Percentiles rank a stretch among this genome's conserved stretches.
phyloP scores from a whole-genome alignment of 805 yeast genomes.

The Saturnispora zaruensis region DNA sequence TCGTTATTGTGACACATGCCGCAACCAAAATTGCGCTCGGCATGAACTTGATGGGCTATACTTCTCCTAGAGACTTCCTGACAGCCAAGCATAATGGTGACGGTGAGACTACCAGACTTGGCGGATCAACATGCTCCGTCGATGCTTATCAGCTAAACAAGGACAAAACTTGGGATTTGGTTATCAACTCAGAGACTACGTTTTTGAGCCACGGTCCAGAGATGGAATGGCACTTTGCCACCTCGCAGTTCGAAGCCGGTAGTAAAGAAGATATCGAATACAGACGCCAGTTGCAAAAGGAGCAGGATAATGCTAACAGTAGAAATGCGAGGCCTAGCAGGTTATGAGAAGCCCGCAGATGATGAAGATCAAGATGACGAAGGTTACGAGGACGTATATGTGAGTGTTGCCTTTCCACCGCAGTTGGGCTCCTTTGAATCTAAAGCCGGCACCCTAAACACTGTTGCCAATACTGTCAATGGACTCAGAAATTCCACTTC shows the following conservation, averaged over 20 bases:
- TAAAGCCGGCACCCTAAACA: slow-evolving; percentile 17
- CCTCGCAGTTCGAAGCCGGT: slow-evolving; percentile 70
- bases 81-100: slow-evolving; percentile 37
- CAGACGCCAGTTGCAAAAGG: slow-evolving; percentile 29
- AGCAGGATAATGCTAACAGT: slow-evolving; percentile 14
- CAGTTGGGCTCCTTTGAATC: slow-evolving; percentile 22
- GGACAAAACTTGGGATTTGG: slow-evolving; percentile 45
- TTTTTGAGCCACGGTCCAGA: slow-evolving; percentile 76
- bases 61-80: slow-evolving; percentile 42
- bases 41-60: slow-evolving; percentile 53
- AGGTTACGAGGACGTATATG: slow-evolving; percentile 39
- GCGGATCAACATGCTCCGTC: slow-evolving; percentile 81
- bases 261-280: slow-evolving; percentile 75
- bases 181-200: slow-evolving; percentile 64
- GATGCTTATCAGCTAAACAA: slow-evolving; percentile 43
- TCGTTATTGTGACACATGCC: slow-evolving; percentile 84
- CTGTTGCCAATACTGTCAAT: background rate
- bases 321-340: slow-evolving; percentile 22
- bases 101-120: slow-evolving; percentile 30
- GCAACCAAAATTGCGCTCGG: slow-evolving; percentile 89
- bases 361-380: slow-evolving; percentile 17
- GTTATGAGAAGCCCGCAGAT: slow-evolving; percentile 5
- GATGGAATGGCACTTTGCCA: slow-evolving; percentile 82
- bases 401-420: slow-evolving; percentile 45
- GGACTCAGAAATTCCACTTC: background rate